These are phyloP conservation scores for Penium margaritaceum DNA, from an alignment of 139 green algal genomes.

Conservation along the genomic window DNA sequence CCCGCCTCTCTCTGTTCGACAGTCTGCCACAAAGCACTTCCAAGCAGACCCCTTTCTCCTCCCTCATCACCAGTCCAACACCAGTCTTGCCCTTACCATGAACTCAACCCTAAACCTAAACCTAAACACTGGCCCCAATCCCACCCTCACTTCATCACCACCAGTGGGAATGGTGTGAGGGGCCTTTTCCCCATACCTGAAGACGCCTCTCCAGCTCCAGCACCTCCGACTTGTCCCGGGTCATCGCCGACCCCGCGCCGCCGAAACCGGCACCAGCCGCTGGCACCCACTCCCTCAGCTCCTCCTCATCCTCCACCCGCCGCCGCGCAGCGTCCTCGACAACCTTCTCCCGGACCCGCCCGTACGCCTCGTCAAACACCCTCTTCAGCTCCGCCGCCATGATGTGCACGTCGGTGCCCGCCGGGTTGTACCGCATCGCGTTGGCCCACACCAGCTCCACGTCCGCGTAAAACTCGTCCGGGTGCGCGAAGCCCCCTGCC, in stretches of 20 bases:
- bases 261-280: background rate
- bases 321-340: slow-evolving; percentile 50
- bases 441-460: slow-evolving; percentile 72
- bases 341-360: slow-evolving; percentile 40
- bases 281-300: too few species aligned
- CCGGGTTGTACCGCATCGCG: slow-evolving; percentile 71
- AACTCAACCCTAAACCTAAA: too few species aligned
- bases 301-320: slow-evolving; percentile 47
- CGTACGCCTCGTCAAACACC: slow-evolving; percentile 61
- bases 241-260: background rate
- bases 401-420: slow-evolving; percentile 67
- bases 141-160: too few species aligned
- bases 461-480: slow-evolving; percentile 55
- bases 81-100: too few species aligned
- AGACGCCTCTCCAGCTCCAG: slow-evolving; percentile 2
- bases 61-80: too few species aligned
- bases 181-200: too few species aligned
- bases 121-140: too few species aligned
- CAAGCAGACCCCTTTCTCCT: too few species aligned
- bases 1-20: too few species aligned
- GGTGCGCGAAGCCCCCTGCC: slow-evolving; percentile 55
- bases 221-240: background rate
- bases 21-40: too few species aligned
- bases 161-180: too few species aligned
- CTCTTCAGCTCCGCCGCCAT: slow-evolving; percentile 63